These are phyloP conservation scores for Truncatella angustata DNA, from an alignment of 2,329 filamentous ascomycete genomes.

Conservation along the genomic window DNA sequence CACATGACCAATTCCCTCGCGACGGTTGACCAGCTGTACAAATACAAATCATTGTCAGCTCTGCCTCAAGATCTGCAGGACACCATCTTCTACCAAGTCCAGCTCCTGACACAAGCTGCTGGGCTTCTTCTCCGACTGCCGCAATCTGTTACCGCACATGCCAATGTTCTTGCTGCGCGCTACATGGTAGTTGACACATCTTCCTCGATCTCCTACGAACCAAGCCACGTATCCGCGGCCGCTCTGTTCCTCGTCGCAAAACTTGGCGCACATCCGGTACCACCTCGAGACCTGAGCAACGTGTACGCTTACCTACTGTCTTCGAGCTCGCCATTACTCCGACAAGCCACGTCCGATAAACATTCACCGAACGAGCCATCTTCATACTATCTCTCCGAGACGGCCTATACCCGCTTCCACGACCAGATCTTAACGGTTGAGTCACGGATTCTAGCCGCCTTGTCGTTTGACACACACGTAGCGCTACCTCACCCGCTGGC, in stretches of 20 bases:
- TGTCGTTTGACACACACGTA: conserved; percentile 83
- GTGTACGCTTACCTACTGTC: conserved; percentile 81
- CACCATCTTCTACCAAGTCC: conserved; percentile 67
- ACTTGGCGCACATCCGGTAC: conserved; percentile 72
- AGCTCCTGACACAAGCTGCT: conserved; percentile 73
- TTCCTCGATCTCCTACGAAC: conserved; percentile 57
- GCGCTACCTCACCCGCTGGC: conserved; percentile 82
- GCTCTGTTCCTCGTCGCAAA: conserved; percentile 80
- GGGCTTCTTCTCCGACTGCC: conserved; percentile 80
- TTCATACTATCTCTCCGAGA: conserved; percentile 70
- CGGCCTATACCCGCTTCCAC: conserved; percentile 65
- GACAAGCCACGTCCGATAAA: conserved; percentile 28
- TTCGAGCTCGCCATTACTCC: conserved; percentile 53
- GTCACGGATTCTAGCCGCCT: conserved; percentile 68
- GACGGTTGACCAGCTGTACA: conserved; percentile 66
- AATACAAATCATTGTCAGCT: conserved; percentile 51
- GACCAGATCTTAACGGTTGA: conserved; percentile 70
- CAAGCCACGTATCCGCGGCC: conserved; percentile 74
- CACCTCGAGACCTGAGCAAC: conserved; percentile 77
- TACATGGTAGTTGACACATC: conserved; percentile 68
- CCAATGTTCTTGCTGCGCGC: conserved; percentile 76
- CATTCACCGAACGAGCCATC: conserved; percentile 37
- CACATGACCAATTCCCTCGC: conserved; percentile 71
- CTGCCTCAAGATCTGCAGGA: conserved; percentile 70
- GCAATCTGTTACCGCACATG: conserved; percentile 82